These are phyloP conservation scores for Colletotrichum limetticola DNA, from an alignment of 2,329 filamentous ascomycete species.

Conservation along the genomic window DNA sequence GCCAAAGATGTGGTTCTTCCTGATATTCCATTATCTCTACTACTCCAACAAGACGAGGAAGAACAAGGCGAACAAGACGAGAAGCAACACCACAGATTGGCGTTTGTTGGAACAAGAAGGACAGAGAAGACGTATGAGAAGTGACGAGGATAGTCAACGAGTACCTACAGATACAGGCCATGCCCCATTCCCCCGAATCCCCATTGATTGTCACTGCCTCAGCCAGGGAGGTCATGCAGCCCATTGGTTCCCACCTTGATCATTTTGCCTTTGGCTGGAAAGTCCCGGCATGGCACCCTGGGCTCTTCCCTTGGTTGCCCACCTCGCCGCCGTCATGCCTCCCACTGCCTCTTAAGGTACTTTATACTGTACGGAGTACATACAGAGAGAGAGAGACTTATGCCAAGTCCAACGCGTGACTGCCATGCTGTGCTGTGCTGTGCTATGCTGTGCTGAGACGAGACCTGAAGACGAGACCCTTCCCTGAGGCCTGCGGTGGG, in stretches of 20 bases:
- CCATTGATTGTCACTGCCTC: constrained; percentile 33
- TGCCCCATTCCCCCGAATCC: not conserved
- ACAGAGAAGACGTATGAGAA: not conserved
- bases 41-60: not conserved
- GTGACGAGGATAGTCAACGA: not conserved
- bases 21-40: not conserved
- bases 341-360: too few relatives aligned
- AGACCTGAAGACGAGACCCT: constrained; percentile 8
- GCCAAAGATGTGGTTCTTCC: not conserved
- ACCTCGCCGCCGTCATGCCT: not conserved
- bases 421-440: constrained; percentile 11
- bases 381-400: not conserved
- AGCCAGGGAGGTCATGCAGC: not conserved
- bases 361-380: not conserved
- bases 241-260: constrained; percentile 9
- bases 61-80: not conserved
- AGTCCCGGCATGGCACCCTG: not conserved
- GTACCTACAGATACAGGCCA: not conserved
- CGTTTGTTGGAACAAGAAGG: too few relatives aligned
- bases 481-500: not conserved
- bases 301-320: not conserved
- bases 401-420: constrained; percentile 9
- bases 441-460: constrained; percentile 30
- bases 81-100: too few relatives aligned
- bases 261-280: not conserved